These are phyloP conservation scores for Microcera coccophila DNA, from an alignment of 2,329 filamentous ascomycete genomes.

Conservation along the genomic window DNA sequence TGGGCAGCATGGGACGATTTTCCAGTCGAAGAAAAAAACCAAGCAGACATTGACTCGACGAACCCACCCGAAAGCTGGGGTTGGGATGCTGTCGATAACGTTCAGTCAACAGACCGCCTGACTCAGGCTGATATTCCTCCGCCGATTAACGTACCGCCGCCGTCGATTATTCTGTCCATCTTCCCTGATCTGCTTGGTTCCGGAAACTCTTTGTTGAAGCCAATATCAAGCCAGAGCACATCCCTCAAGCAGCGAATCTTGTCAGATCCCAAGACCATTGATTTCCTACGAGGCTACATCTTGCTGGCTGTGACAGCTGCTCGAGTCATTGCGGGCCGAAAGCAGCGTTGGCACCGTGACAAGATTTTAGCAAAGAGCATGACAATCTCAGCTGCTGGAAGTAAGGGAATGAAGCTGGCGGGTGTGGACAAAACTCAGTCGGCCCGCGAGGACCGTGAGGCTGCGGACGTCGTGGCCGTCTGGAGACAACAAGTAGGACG, in stretches of 20 bases:
- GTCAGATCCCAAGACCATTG: conserved; percentile 56
- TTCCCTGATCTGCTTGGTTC: conserved; percentile 69
- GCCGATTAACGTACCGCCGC: conserved; percentile 85
- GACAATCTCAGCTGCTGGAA: conserved; percentile 74
- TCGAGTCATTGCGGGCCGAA: conserved; percentile 80
- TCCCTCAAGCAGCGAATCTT: conserved; percentile 61
- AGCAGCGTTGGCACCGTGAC: conserved; percentile 87
- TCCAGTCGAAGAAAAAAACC: conserved; percentile 23
- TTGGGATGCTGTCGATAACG: conserved; percentile 44
- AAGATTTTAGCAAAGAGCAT: conserved; percentile 79
- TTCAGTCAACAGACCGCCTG: conserved; percentile 20
- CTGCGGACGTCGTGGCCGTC: conserved; percentile 66
- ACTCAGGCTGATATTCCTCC: conserved; percentile 44
- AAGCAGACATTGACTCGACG: conserved; percentile 12
- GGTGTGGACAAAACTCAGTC: conserved; percentile 79
- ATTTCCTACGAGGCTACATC: conserved; percentile 63
- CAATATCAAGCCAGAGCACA: conserved; percentile 55
- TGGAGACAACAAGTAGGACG: conserved; percentile 76
- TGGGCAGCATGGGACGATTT: conserved; percentile 53
- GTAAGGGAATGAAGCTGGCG: conserved; percentile 86
- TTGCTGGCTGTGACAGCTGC: conserved; percentile 63
- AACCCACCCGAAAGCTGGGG: conserved; percentile 41
- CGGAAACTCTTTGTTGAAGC: conserved; percentile 63
- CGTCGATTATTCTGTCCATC: conserved; percentile 72
- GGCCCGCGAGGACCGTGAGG: conserved; percentile 81